Evolutionary conservation across 495 filamentous ascomycete genomes (phyloP).

Genomic region (Bacidia rubella): DNA sequence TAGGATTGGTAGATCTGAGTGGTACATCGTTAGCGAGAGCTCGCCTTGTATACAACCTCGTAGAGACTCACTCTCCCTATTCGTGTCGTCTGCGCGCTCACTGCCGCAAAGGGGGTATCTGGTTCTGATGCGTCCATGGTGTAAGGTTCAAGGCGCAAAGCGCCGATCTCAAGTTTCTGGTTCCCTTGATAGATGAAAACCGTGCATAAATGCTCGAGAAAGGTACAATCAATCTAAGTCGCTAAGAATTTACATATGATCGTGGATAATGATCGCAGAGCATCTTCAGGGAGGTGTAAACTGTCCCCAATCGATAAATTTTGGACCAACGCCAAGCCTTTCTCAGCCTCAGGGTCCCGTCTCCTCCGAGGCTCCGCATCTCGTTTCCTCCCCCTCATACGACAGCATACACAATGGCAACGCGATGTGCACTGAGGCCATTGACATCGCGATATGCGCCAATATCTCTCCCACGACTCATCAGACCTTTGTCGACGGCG

Average conservation of each 20-base stretch:
- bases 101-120: conserved; percentile 71
- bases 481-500: neutral
- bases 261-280: neutral
- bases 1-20: conserved; percentile 83
- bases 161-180: conserved; percentile 3
- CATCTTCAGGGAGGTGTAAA: neutral
- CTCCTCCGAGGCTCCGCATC: neutral
- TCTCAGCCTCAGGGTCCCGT: neutral
- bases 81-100: conserved; percentile 70
- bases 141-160: conserved; percentile 17
- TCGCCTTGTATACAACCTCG: conserved; percentile 11
- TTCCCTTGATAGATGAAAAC: neutral
- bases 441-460: conserved; percentile 39
- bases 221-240: neutral
- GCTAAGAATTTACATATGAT: neutral
- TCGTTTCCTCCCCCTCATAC: neutral
- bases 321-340: neutral
- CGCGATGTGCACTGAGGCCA: conserved; percentile 33
- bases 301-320: neutral
- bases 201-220: neutral
- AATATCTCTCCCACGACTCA: neutral
- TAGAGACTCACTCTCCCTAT: conserved; percentile 46
- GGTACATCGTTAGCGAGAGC: conserved; percentile 1
- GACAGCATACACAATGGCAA: conserved; percentile 8
- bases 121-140: conserved; percentile 69